Conservation (phyloP, 2,329 filamentous ascomycete species). For the Neopestalotiopsis sp. region DNA sequence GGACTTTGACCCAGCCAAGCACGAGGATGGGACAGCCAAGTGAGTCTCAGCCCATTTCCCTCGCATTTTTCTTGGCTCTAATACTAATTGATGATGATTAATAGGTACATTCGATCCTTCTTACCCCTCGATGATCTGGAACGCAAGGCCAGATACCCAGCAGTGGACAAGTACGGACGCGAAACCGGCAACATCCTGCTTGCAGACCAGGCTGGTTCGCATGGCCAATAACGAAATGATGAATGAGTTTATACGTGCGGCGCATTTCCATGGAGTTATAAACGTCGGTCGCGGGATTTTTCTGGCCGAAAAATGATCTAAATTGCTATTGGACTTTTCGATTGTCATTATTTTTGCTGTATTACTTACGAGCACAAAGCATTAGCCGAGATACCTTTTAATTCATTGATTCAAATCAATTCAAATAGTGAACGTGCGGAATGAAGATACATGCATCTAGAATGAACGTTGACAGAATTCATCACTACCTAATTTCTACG, state of each 20-base stretch:
- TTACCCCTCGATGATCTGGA: constrained; percentile 83
- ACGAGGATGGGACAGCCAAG: constrained; percentile 71
- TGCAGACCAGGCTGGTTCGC: constrained; percentile 49
- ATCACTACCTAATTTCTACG: no score
- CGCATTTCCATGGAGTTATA: neutral
- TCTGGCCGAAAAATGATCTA: neutral
- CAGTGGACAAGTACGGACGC: constrained; percentile 61
- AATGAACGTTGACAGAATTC: no score
- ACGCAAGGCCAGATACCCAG: constrained; percentile 74
- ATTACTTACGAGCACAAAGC: neutral
- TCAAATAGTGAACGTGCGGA: neutral
- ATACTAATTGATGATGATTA: constrained; percentile 32
- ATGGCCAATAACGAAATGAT: constrained; percentile 40
- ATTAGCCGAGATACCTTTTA: neutral
- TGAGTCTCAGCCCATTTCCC: constrained; percentile 42
- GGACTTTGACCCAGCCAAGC: constrained; percentile 75
- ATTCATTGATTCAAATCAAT: neutral
- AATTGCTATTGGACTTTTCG: neutral
- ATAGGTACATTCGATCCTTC: constrained; percentile 83
- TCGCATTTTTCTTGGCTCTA: constrained; percentile 36
- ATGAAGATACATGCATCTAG: no score
- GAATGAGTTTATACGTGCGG: neutral
- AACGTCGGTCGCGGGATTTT: neutral
- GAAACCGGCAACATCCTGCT: constrained; percentile 50
- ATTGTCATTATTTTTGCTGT: neutral